Base-by-base conservation (phyloP, 768 basidiomycete species). In the Panaeolus papilionaceus region DNA sequence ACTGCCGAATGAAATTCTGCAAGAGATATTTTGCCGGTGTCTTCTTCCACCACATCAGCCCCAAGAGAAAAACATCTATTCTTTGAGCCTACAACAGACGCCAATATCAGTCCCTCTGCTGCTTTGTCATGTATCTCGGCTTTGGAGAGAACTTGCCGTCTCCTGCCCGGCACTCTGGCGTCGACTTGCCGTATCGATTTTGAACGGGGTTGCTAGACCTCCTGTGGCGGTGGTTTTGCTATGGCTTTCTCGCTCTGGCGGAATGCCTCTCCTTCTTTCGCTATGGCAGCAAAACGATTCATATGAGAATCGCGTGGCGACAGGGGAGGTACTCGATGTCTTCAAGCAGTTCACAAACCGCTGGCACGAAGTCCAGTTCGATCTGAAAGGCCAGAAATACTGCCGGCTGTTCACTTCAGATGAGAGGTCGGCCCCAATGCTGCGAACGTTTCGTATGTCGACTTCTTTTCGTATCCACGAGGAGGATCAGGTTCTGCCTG, bases 91-190 rank as follows among this genome's bases (percentile, higher is more conserved):
- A 45, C 71, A 70, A 37, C 69, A 70, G 66, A 68, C 68, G 44
- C 63, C 71, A 7, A 45, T 64, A 23, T 72, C 70, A 4, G 76
- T 78, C 7, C 80, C 81, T 8, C 68, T 85, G 14, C 68, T 82
- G 37, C 67, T 81, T 40, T 81, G 83, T 54, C 79, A 78, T 45
- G 79, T 86, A 39, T 85, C 82, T 65, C 76, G 69, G 45, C 69
- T 76, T 64, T 86, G 85, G 85, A 75, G 83, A 66, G 70, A 75
- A 23, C 70, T 82, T 49, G 81, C 81, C 38, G 64, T 81, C 37
- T 76, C 74, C 42, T 78, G 76, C 4, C 79, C 83, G 5, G 67
- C 74, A 38, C 71, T 86, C 20, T 86, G 85, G 85, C 78, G 79
- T 5, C 71, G 77, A 18, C 65, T 81, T 67, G 70, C 71, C 63